A percentile compares a stretch with the other conserved stretches of the same genome.
Conservation (phyloP, 495 filamentous ascomycete genomes). For the Trichocladium uniseriatum region DNA sequence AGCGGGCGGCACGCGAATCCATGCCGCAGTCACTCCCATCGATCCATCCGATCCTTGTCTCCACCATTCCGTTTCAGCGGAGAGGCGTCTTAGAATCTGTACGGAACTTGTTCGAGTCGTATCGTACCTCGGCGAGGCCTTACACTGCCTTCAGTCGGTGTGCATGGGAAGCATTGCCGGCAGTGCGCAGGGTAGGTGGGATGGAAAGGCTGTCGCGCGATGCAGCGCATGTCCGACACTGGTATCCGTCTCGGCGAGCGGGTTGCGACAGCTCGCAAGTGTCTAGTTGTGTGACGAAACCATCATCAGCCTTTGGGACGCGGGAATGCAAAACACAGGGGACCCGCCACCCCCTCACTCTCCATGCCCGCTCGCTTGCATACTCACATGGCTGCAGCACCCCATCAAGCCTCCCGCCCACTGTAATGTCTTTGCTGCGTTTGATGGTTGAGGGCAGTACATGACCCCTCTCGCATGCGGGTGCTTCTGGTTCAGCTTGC, state of each 20-base stretch:
- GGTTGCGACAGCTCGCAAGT: background rate
- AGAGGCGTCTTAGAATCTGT: background rate
- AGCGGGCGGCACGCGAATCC: conserved; percentile 18
- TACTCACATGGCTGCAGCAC: conserved; percentile 8
- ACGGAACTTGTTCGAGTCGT: too few relatives aligned
- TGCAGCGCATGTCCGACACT: too few relatives aligned
- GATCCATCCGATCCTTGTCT: conserved; percentile 17
- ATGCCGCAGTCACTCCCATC: conserved; percentile 14
- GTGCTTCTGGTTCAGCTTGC: too few relatives aligned
- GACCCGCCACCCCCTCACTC: background rate
- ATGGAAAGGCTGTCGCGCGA: too few relatives aligned
- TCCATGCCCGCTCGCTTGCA: conserved; percentile 17
- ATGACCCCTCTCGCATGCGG: too few relatives aligned
- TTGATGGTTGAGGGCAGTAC: too few relatives aligned
- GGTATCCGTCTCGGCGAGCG: background rate
- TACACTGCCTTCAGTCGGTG: too few relatives aligned
- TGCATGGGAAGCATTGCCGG: too few relatives aligned
- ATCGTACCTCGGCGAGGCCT: too few relatives aligned
- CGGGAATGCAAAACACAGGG: conserved; percentile 19
- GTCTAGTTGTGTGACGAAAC: background rate
- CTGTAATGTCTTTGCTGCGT: too few relatives aligned
- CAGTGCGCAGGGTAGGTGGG: too few relatives aligned
- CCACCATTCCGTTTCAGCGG: conserved; percentile 1
- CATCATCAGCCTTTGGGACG: conserved; percentile 5
- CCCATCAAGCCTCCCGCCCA: background rate